Evolutionary conservation across 495 filamentous ascomycete species (phyloP), one percentile per base, ranked within the genome.

Genomic region (Penicillium odoratum): DNA sequence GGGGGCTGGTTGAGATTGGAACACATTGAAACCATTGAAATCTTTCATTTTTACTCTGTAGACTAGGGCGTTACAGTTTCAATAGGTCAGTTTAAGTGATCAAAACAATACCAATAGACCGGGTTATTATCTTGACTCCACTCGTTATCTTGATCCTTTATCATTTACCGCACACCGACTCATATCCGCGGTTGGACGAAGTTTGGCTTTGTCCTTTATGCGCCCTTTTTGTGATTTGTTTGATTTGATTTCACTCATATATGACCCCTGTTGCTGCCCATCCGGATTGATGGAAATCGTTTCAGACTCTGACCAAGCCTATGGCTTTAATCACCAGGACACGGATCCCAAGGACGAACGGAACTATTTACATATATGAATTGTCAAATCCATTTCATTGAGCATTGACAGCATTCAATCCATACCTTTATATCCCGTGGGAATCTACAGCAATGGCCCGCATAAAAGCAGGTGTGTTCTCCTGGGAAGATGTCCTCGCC

Each of bases 401-500:
- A 36, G 33, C 33, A 36, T 36, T 11, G 8, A 13, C 0, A 8
- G 11, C 13, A 9, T 4, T 1, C 0, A 4, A 36, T 36, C 31
- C 10, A 33, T 3, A 33, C 7, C 8, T 36, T 4, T 4, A 36
- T 11, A 11, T 10, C 5, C 33, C 8, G 33, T 36, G 33, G 7
- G 8, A 28, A 26, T 51, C 18, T 51, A 11, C 38, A 45, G 21
- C 59, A 53, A 78, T 78, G 76, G 66, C 73, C 13, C 70, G 74
- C 54, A 67, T 69, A 44, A 77, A 72, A 61, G 68, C 69, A 36
- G 76, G 76, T 0, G 73, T 77, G 1, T 78, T 78, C 59, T 78
- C 75, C 5, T 78, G 76, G 75, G 75, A 79, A 59, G 76, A 79
- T 67, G 75, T 79, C 7, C 60, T 79, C 40, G 69, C 71, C 21